Evolutionary conservation across 2,329 filamentous ascomycete species (phyloP).

Genomic region (Phyllosticta citriasiana): DNA sequence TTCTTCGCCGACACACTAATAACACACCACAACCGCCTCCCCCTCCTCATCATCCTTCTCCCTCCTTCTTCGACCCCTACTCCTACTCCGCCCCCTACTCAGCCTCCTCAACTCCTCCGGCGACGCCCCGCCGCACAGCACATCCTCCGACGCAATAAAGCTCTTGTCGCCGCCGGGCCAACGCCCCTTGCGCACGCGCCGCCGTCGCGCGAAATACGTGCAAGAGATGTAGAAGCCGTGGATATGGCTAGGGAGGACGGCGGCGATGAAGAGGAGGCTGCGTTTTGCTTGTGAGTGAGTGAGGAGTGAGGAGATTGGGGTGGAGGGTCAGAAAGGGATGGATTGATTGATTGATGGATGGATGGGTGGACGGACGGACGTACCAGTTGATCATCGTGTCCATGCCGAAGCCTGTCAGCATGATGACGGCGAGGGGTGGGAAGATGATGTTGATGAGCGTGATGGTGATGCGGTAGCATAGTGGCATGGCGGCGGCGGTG

Average conservation of each 20-base stretch:
- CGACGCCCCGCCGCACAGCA: slow-evolving; percentile 9
- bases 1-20: too few relatives aligned
- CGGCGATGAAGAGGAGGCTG: slow-evolving; percentile 12
- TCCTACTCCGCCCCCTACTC: not conserved
- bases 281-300: not conserved
- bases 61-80: not conserved
- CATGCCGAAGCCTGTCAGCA: slow-evolving; percentile 11
- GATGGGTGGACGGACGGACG: not conserved
- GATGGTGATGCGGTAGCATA: slow-evolving; percentile 12
- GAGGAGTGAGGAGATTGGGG: not conserved
- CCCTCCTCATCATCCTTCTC: not conserved
- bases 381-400: slow-evolving; percentile 11
- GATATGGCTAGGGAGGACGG: slow-evolving; percentile 11
- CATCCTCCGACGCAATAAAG: slow-evolving; percentile 6
- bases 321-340: not conserved
- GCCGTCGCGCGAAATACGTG: slow-evolving; percentile 11
- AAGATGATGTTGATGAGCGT: slow-evolving; percentile 12
- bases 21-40: too few relatives aligned
- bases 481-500: not conserved
- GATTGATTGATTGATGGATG: not conserved
- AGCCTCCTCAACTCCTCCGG: slow-evolving; percentile 2
- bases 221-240: slow-evolving; percentile 12
- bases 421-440: slow-evolving; percentile 11
- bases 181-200: slow-evolving; percentile 9
- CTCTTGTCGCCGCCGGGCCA: slow-evolving; percentile 9